Evolutionary conservation across 805 yeast genomes (phyloP), one percentile per base, ranked within the genome.

Genomic region (Suhomyces pyralidae): DNA sequence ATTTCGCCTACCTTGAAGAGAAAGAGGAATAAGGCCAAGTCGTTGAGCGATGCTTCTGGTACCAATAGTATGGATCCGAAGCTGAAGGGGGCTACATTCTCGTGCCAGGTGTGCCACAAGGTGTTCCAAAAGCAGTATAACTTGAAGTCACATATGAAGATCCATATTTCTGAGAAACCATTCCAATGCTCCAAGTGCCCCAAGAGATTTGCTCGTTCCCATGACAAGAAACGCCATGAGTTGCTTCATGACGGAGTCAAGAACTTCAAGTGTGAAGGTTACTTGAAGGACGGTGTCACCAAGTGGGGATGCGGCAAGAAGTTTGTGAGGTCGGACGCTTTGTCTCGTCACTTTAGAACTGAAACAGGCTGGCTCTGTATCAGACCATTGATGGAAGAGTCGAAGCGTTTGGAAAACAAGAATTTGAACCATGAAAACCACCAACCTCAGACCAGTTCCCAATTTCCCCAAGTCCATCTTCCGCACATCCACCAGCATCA

Each of bases 261-360:
- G 72, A 83, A 80, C 64, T 87, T 83, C 67, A 80, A 77, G 51
- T 88, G 94, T 63, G 79, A 80, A 52, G 92, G 91, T 0, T 66
- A 66, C 19, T 66, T 86, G 55, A 75, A 76, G 32, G 85, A 84
- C 59, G 84, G 85, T 0, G 63, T 60, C 12, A 82, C 85, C 3
- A 68, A 70, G 57, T 86, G 93, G 92, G 93, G 92, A 3, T 86
- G 93, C 65, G 85, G 87, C 14, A 81, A 83, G 62, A 75, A 78
- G 56, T 87, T 87, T 67, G 90, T 92, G 5, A 73, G 94, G 42
- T 84, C 88, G 2, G 94, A 88, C 65, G 94, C 93, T 0, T 73
- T 87, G 40, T 83, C 88, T 2, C 77, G 93, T 49, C 94, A 87
- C 62, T 86, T 86, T 62, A 71, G 88, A 51, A 84, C 92, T 2